Evolutionary conservation across 768 basidiomycete genomes (phyloP), one percentile per base, ranked within the genome.

Genomic region (Suillus alpinus): DNA sequence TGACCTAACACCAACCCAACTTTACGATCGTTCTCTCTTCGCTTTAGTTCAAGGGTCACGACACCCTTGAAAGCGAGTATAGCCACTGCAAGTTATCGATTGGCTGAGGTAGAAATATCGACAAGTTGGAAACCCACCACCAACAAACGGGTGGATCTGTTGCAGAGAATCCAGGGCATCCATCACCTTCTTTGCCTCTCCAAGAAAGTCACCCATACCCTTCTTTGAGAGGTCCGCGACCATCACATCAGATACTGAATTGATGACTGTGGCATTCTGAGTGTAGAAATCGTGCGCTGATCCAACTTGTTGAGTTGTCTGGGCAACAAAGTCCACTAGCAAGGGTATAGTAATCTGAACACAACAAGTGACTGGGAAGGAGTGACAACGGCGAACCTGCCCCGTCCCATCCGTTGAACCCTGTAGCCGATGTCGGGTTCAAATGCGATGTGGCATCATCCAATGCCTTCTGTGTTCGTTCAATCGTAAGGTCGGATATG

Each of bases 1-100:
- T 81, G 77, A 9, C 79, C 67, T 40, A 80, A 80, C 6, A 86
- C 70, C 4, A 75, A 70, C 2, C 78, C 60, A 8, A 84, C 75
- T 61, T 81, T 83, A 59, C 75, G 77, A 58, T 85, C 80, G 57
- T 86, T 85, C 31, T 82, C 81, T 26, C 80, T 71, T 26, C 83
- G 72, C 3, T 78, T 80, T 58, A 79, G 58, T 56, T 84, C 82
- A 39, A 85, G 70, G 16, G 77, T 76, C 31, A 82, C 74, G 6
- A 81, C 81, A 0, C 81, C 71, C 39, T 78, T 75, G 68, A 85
- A 85, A 1, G 83, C 82, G 13, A 77, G 66, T 18, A 84, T 79
- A 31, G 77, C 81, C 50, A 81, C 84, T 75, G 4, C 73, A 60
- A 57, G 37, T 16, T 8, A 18, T 29, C 7, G 29, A 37, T 20